A percentile compares a stretch with the other conserved stretches of the same genome.
phyloP scores from a whole-genome alignment of 106 monocot genomes.

The Chionographis japonica region DNA sequence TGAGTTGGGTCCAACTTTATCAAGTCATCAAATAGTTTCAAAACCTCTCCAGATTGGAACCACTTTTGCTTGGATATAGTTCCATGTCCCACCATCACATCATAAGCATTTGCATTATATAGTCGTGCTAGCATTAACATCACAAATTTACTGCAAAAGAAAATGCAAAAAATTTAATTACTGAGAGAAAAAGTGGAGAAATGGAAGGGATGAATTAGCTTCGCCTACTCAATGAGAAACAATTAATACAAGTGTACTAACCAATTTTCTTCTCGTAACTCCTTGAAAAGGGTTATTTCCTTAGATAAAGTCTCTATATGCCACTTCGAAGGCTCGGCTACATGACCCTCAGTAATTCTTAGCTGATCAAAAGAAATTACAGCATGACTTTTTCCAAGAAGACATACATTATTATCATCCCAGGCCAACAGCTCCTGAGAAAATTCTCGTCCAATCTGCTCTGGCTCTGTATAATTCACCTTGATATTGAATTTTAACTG shows the following conservation, averaged over 20 bases:
- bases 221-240: not conserved
- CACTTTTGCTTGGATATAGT: slow-evolving; percentile 14
- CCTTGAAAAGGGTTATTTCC: slow-evolving; percentile 67
- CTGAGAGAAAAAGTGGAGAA: not conserved
- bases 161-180: slow-evolving; percentile 1
- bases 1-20: slow-evolving; percentile 72
- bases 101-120: slow-evolving; percentile 27
- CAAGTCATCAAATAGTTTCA: slow-evolving; percentile 66
- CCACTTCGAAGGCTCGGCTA: slow-evolving; percentile 46
- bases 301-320: slow-evolving; percentile 53
- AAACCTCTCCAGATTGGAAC: slow-evolving; percentile 37
- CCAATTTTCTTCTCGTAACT: slow-evolving; percentile 70
- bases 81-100: slow-evolving; percentile 31
- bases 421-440: slow-evolving; percentile 45
- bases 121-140: slow-evolving; percentile 76
- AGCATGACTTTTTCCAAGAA: slow-evolving; percentile 16
- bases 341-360: slow-evolving; percentile 20
- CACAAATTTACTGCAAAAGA: slow-evolving; percentile 72
- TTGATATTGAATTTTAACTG: slow-evolving; percentile 55
- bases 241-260: slow-evolving; percentile 19
- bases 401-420: slow-evolving; percentile 30
- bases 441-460: slow-evolving; percentile 9
- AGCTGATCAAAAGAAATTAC: slow-evolving; percentile 25
- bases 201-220: not conserved
- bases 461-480: slow-evolving; percentile 11